phyloP scores from a whole-genome alignment of 1,139 yeast genomes.

The Kurtzmaniella quercitrusa region DNA sequence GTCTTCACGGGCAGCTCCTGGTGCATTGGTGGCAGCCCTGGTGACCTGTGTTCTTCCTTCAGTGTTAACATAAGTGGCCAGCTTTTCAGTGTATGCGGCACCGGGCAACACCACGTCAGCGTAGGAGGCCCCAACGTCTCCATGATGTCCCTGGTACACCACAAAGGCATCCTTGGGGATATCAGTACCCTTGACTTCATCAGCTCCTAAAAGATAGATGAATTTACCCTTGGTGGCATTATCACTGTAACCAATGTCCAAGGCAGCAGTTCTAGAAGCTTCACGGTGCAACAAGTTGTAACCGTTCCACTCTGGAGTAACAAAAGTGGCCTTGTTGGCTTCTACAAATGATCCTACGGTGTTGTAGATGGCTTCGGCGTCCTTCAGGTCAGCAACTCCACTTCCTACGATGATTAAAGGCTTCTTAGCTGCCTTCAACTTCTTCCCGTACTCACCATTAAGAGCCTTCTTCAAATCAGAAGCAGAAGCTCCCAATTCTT shows the following conservation, averaged over 20 bases:
- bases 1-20: constrained; percentile 89
- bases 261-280: constrained; percentile 83
- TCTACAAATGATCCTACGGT: constrained; percentile 61
- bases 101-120: constrained; percentile 90
- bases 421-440: constrained; percentile 60
- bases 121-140: constrained; percentile 83
- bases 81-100: constrained; percentile 84
- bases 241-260: constrained; percentile 76
- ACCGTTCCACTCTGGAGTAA: constrained; percentile 78
- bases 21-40: constrained; percentile 87
- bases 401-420: constrained; percentile 85
- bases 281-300: constrained; percentile 78
- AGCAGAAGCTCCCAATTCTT: constrained; percentile 61
- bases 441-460: constrained; percentile 65
- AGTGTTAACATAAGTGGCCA: constrained; percentile 85
- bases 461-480: constrained; percentile 59
- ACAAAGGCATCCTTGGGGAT: constrained; percentile 86
- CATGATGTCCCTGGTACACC: constrained; percentile 90
- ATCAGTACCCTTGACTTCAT: constrained; percentile 65
- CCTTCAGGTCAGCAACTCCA: constrained; percentile 68
- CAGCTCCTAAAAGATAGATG: constrained; percentile 80
- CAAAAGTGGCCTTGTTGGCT: constrained; percentile 53
- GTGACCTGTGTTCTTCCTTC: constrained; percentile 88
- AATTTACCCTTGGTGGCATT: constrained; percentile 64
- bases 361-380: constrained; percentile 60